These are phyloP conservation scores for Dryadomyces quercivorus DNA, from an alignment of 2,329 filamentous ascomycete genomes.

Conservation along the genomic window DNA sequence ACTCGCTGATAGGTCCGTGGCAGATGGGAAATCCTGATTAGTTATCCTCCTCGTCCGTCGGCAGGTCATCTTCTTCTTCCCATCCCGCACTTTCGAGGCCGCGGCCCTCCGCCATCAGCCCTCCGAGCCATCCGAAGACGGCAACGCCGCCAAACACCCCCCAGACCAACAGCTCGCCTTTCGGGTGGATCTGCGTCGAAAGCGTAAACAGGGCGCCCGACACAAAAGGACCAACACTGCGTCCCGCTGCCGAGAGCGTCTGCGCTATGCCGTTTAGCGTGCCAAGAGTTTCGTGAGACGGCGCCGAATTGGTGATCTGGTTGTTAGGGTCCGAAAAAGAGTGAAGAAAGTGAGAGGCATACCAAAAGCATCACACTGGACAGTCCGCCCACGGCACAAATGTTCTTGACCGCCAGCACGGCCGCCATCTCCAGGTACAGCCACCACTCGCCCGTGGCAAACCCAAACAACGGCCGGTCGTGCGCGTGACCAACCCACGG, in stretches of 20 bases:
- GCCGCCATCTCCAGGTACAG: slow-evolving; percentile 71
- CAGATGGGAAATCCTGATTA: too few species aligned
- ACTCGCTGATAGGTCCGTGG: too few species aligned
- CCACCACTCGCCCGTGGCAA: slow-evolving; percentile 53
- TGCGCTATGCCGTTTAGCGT: slow-evolving; percentile 90
- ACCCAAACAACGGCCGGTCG: slow-evolving; percentile 38
- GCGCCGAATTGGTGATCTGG: slow-evolving; percentile 86
- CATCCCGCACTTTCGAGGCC: slow-evolving; percentile 49
- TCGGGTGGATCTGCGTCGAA: slow-evolving; percentile 58
- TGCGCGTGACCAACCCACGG: slow-evolving; percentile 77
- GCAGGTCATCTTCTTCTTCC: slow-evolving; percentile 24
- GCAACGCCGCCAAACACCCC: slow-evolving; percentile 76
- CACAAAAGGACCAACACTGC: slow-evolving; percentile 77
- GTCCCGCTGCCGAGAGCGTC: slow-evolving; percentile 80
- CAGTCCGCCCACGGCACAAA: slow-evolving; percentile 78
- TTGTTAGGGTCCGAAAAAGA: neutral
- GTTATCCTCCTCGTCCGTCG: slow-evolving; percentile 3
- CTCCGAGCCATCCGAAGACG: slow-evolving; percentile 67
- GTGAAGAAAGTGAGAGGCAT: slow-evolving; percentile 13
- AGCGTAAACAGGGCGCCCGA: slow-evolving; percentile 79
- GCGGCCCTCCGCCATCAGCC: slow-evolving; percentile 60
- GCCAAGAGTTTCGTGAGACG: slow-evolving; percentile 73
- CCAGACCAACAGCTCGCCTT: slow-evolving; percentile 78
- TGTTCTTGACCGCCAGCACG: slow-evolving; percentile 76
- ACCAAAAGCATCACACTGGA: slow-evolving; percentile 82